Base-by-base conservation (phyloP, 108 stramenopile genomes). In the Craspedostauros australis region DNA sequence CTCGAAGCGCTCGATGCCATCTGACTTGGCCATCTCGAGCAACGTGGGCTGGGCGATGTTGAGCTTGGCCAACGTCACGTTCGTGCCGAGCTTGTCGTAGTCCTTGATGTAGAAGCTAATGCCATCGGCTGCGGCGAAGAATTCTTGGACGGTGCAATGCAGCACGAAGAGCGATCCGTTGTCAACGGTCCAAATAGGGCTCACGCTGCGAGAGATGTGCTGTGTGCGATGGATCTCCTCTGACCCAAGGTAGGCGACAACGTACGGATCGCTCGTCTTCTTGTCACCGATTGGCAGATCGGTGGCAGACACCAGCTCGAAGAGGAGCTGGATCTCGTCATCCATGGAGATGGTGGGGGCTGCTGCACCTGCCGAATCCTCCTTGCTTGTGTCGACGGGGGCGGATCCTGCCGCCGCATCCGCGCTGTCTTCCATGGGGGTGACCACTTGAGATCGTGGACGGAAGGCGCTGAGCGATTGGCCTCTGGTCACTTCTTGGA, bases 111-210 rank as follows among this genome's bases (percentile, higher is more conserved):
- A 57, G 55, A 83, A 79, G 5, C 56, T 54, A n/a, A 79, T 34
- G 2, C 82, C 77, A 9, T 56, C 56, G 29, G 53, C 48, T 11
- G 64, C 58, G 5, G 53, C 25, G 60, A 82, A 79, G 11, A 82
- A 57, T 32, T 83, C 78, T 8, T 72, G 27, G 19, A 78, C 70
- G 30, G 37, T 33, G 7, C 51, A 56, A 26, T 48, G 63, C 42
- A 76, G 60, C 25, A 82, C 37, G 46, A 80, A 79, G 8, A 82
- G 46, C 15, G 77, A 77, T 39, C 62, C 58, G 15, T 57, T 81
- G 22, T 53, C 43, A 16, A 81, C 31, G 0, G 84, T 86, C 79
- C 79, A 86, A 29, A 80, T 66, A 2, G 84, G 84, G 67, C 82
- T 56, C 20, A 54, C 19, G 11, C 29, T 43, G 16, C 57, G 64